Percentiles rank a stretch among this genome's conserved stretches.
phyloP scores from a whole-genome alignment of 1,284 basidiomycete genomes.

The Ganoderma sinense region DNA sequence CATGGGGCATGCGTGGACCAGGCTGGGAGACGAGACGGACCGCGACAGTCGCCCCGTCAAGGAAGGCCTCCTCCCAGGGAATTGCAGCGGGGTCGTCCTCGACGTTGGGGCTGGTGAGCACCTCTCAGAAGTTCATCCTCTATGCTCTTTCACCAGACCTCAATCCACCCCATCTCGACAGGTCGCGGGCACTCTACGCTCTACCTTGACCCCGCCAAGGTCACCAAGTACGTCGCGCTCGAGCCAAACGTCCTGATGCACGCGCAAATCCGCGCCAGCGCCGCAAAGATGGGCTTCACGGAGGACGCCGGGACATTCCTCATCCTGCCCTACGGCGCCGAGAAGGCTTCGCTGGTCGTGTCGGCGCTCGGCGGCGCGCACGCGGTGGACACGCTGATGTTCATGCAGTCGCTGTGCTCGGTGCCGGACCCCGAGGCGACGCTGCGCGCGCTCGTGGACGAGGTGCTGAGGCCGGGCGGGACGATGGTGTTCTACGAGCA shows the following conservation, averaged over 20 bases:
- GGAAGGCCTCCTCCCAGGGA: constrained; percentile 53
- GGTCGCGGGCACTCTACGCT: constrained; percentile 67
- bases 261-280: constrained; percentile 53
- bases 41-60: constrained; percentile 52
- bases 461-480: constrained; percentile 65
- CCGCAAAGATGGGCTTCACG: constrained; percentile 57
- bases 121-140: not conserved
- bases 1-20: constrained; percentile 66
- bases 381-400: constrained; percentile 63
- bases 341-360: constrained; percentile 47
- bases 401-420: constrained; percentile 65
- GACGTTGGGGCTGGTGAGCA: constrained; percentile 73
- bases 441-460: constrained; percentile 50
- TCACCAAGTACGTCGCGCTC: constrained; percentile 71
- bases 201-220: constrained; percentile 62
- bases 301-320: constrained; percentile 54
- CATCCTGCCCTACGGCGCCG: constrained; percentile 62
- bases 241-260: constrained; percentile 77
- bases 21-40: constrained; percentile 60
- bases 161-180: constrained; percentile 34
- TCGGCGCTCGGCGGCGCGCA: constrained; percentile 46
- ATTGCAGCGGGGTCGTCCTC: constrained; percentile 68
- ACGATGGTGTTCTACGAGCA: constrained; percentile 72
- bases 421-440: constrained; percentile 58
- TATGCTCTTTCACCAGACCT: not conserved